Conservation (phyloP, 208 protist genomes). For the Trypanosoma conorhini region DNA sequence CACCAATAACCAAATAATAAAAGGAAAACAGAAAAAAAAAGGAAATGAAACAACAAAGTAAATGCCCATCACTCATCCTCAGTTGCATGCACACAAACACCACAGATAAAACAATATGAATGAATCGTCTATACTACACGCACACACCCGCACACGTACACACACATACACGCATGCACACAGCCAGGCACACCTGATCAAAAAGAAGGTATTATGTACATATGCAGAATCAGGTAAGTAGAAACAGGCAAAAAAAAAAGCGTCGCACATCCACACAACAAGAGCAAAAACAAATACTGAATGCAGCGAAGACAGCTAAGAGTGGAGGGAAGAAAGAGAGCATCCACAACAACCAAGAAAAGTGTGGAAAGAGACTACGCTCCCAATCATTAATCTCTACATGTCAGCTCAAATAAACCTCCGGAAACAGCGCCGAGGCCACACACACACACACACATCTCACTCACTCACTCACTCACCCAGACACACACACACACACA, state of each 20-base stretch:
- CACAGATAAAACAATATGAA: background rate
- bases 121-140: background rate
- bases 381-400: too few relatives aligned
- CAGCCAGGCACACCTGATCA: background rate
- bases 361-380: too few relatives aligned
- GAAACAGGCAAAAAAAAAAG: background rate
- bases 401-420: too few relatives aligned
- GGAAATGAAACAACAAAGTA: background rate
- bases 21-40: background rate
- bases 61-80: too few relatives aligned
- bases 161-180: background rate
- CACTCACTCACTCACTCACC: background rate
- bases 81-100: background rate
- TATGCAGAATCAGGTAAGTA: background rate
- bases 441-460: background rate
- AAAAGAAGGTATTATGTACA: background rate
- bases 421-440: too few relatives aligned
- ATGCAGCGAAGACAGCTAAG: background rate
- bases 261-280: background rate
- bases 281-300: background rate
- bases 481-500: background rate
- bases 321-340: background rate
- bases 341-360: background rate
- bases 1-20: background rate
- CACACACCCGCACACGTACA: background rate